Evolutionary conservation across 2,329 filamentous ascomycete genomes (phyloP), one percentile per base, ranked within the genome.

Genomic region (Eutypa lata): DNA sequence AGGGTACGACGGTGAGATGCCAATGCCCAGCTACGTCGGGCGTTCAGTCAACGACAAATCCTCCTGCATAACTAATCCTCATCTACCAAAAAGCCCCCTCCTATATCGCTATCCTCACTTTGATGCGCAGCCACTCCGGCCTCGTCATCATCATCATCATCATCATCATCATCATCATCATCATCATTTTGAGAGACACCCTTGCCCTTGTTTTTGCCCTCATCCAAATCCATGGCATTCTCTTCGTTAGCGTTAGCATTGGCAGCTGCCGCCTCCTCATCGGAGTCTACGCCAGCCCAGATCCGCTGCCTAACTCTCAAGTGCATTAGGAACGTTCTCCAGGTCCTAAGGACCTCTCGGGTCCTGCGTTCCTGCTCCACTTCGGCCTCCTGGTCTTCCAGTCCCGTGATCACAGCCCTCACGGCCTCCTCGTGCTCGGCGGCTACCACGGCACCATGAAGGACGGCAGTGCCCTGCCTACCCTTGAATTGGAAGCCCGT

Each of bases 401-500:
- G 73, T 0, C 84, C 88, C 13, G 76, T 75, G 18, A 96, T 78
- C 0, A 90, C 86, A 4, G 83, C 85, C 53, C 81, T 73, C 0
- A 97, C 78, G 0, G 88, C 91, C 51, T 92, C 89, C 7, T 76
- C 78, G 55, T 86, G 83, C 66, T 93, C 88, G 16, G 72, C 67
- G 0, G 91, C 87, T 1, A 96, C 84, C 1, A 99, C 84, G 1
- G 88, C 81, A 2, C 94, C 94, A 37, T 83, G 81, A 2, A 94
- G 73, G 2, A 97, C 80, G 1, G 94, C 91, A 2, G 91, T 97
- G 16, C 93, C 93, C 52, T 90, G 86, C 2, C 90, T 83, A 1
- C 91, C 91, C 65, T 84, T 87, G 73, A 97, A 99, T 37, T 87
- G 80, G 64, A 97, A 99, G 0, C 93, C 93, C 0, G 88, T 94